A percentile compares a stretch with the other conserved stretches of the same genome.
Evolutionary conservation across 1,139 yeast species (phyloP).

Genomic region (Candida freyschussii): DNA sequence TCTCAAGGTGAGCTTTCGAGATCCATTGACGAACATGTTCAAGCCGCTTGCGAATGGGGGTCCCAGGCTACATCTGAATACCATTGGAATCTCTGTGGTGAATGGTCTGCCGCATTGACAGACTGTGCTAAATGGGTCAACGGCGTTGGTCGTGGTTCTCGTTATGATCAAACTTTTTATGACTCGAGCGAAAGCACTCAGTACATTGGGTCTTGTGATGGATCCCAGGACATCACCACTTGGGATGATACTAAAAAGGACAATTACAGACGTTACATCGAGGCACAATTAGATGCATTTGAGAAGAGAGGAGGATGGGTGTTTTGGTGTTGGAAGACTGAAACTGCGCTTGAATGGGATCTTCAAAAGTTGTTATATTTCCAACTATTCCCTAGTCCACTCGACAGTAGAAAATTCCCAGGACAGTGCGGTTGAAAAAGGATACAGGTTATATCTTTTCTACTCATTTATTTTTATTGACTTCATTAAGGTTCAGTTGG

Average conservation of each 20-base stretch:
- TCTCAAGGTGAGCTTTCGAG: conserved; percentile 53
- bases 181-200: conserved; percentile 34
- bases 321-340: conserved; percentile 93
- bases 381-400: conserved; percentile 78
- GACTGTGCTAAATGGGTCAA: conserved; percentile 66
- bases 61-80: conserved; percentile 43
- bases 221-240: conserved; percentile 45
- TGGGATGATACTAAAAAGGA: conserved; percentile 60
- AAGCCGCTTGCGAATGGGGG: conserved; percentile 63
- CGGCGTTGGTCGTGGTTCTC: conserved; percentile 54
- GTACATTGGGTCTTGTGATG: conserved; percentile 61
- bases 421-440: conserved; percentile 60
- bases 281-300: conserved; percentile 86
- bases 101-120: conserved; percentile 68
- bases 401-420: conserved; percentile 58
- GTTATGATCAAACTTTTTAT: conserved; percentile 48
- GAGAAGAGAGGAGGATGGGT: conserved; percentile 77
- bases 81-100: conserved; percentile 82
- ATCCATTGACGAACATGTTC: conserved; percentile 56
- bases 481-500: no score
- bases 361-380: conserved; percentile 49
- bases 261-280: conserved; percentile 66
- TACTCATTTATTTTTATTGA: no score
- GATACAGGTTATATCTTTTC: no score
- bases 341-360: conserved; percentile 85